Evolutionary conservation across 2,329 filamentous ascomycete species (phyloP).

Genomic region (Curvularia eragrostidis): DNA sequence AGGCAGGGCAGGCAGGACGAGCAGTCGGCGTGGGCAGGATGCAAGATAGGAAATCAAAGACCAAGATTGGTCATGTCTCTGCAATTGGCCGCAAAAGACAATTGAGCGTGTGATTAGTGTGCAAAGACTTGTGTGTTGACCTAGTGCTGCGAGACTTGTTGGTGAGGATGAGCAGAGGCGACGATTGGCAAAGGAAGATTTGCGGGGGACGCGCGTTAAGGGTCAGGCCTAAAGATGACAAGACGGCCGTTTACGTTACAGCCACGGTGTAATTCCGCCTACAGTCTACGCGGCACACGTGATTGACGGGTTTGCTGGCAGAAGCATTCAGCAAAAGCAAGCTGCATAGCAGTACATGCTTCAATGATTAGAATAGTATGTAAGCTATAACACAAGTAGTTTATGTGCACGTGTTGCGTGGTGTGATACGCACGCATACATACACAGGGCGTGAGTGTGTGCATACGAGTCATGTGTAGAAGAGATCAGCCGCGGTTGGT

Average conservation of each 20-base stretch:
- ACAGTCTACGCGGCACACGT: constrained; percentile 2
- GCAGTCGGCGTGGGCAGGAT: constrained; percentile 13
- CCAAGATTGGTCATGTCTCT: constrained; percentile 25
- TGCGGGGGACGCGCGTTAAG: constrained; percentile 20
- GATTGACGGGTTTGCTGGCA: too few species aligned
- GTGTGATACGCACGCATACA: too few species aligned
- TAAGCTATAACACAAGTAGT: too few species aligned
- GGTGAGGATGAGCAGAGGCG: constrained; percentile 4
- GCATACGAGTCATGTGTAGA: constrained; percentile 4
- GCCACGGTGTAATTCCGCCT: background rate
- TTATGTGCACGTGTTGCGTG: too few species aligned
- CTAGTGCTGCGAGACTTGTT: constrained; percentile 5
- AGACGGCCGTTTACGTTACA: background rate
- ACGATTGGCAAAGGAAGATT: constrained; percentile 1
- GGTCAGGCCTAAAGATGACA: constrained; percentile 8
- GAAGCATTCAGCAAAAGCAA: too few species aligned
- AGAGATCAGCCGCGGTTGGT: constrained; percentile 7
- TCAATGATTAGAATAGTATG: too few species aligned
- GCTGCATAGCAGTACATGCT: too few species aligned
- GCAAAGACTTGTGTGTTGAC: background rate
- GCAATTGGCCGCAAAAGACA: constrained; percentile 20
- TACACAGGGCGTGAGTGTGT: too few species aligned
- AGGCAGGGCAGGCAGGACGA: constrained; percentile 13
- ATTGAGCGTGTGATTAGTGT: constrained; percentile 1
- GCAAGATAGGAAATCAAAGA: constrained; percentile 24